Percentiles rank a stretch among this genome's conserved stretches.
Evolutionary conservation across 1,139 yeast genomes (phyloP).

Genomic region (Nematodospora anomalae): DNA sequence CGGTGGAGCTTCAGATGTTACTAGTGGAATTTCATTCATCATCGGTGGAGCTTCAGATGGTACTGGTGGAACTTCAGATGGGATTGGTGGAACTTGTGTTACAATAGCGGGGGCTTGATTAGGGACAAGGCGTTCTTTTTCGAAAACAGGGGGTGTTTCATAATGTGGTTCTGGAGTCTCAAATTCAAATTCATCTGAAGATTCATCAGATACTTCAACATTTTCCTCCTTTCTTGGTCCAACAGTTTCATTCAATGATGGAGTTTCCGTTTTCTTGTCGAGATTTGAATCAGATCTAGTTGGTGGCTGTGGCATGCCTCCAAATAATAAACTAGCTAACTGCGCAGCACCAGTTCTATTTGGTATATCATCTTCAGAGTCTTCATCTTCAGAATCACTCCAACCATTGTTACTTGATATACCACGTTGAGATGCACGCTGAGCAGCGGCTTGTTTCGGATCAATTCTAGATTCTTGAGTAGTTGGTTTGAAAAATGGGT

Average conservation of each 20-base stretch:
- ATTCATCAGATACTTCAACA: slow-evolving; percentile 3
- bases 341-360: slow-evolving; percentile 60
- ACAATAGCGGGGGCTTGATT: slow-evolving; percentile 13
- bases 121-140: slow-evolving; percentile 11
- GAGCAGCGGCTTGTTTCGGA: slow-evolving; percentile 58
- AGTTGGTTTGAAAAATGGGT: slow-evolving; percentile 53
- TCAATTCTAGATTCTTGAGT: slow-evolving; percentile 40
- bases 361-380: slow-evolving; percentile 47
- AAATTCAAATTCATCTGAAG: slow-evolving; percentile 12
- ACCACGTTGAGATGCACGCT: slow-evolving; percentile 67
- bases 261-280: slow-evolving; percentile 10
- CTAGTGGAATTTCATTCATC: slow-evolving; percentile 16
- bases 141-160: slow-evolving; percentile 4
- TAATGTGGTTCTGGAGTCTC: slow-evolving; percentile 12
- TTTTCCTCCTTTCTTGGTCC: slow-evolving; percentile 1
- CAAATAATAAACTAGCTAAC: slow-evolving; percentile 61
- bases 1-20: slow-evolving; percentile 17
- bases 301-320: slow-evolving; percentile 57
- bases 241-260: slow-evolving; percentile 3
- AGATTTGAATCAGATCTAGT: slow-evolving; percentile 18
- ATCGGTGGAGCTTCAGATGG: slow-evolving; percentile 18
- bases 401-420: slow-evolving; percentile 51
- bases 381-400: slow-evolving; percentile 62
- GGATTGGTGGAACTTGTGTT: slow-evolving; percentile 16
- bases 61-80: slow-evolving; percentile 16